These are phyloP conservation scores for Eucalyptus erythrocorys DNA, from an alignment of 345 rosid species.

Conservation along the genomic window DNA sequence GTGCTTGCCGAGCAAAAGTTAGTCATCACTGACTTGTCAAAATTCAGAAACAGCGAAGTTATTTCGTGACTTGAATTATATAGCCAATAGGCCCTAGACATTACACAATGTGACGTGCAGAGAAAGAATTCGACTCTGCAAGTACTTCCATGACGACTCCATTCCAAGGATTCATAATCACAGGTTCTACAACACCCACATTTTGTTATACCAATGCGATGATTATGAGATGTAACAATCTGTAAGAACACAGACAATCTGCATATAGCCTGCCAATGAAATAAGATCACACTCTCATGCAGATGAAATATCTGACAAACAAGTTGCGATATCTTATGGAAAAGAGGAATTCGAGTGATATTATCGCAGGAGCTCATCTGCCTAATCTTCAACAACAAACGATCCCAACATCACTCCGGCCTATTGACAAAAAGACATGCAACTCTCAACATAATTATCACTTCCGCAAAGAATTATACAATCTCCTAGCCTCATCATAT, in stretches of 20 bases:
- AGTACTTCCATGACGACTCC: background rate
- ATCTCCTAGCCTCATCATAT: background rate
- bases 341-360: background rate
- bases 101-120: background rate
- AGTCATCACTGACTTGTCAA: background rate
- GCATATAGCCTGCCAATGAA: background rate
- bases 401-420: background rate
- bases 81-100: background rate
- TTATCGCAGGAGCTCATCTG: background rate
- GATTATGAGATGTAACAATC: background rate
- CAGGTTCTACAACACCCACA: background rate
- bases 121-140: background rate
- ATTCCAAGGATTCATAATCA: background rate
- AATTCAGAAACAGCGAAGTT: background rate
- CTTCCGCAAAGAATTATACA: background rate
- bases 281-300: background rate
- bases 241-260: background rate
- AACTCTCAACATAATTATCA: background rate
- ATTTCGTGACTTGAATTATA: background rate
- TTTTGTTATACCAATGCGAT: background rate
- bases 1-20: background rate
- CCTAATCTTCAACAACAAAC: background rate
- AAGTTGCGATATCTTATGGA: background rate
- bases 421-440: background rate
- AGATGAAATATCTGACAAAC: background rate